Percentiles rank a stretch among this genome's conserved stretches.
phyloP scores from a whole-genome alignment of 2,329 filamentous ascomycete species.

The Fusarium solani-melongenae region DNA sequence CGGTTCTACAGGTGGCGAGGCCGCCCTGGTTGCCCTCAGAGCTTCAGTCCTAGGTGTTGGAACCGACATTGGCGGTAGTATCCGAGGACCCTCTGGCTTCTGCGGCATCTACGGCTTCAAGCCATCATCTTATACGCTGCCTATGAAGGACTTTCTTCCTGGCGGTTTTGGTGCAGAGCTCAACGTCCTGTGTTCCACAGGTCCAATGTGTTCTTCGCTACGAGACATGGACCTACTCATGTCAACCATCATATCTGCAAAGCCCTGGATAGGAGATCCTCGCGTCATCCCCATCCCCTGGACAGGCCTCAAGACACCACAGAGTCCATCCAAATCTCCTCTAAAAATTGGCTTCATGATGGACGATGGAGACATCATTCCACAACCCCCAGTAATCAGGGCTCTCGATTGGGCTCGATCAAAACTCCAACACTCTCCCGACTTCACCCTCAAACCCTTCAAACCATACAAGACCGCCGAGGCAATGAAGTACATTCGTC shows the following conservation, averaged over 20 bases:
- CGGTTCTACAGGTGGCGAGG: conserved; percentile 70
- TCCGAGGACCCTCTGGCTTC: conserved; percentile 44
- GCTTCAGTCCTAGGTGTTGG: conserved; percentile 53
- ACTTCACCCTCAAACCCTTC: conserved; percentile 22
- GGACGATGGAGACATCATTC: conserved; percentile 50
- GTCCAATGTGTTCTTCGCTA: conserved; percentile 48
- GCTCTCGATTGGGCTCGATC: conserved; percentile 49
- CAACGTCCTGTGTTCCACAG: conserved; percentile 48
- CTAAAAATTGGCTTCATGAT: conserved; percentile 57
- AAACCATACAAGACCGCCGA: conserved; percentile 12
- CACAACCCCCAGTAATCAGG: conserved; percentile 51
- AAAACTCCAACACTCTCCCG: not conserved
- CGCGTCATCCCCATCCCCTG: conserved; percentile 47
- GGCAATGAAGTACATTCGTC: conserved; percentile 23
- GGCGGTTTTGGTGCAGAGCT: conserved; percentile 45
- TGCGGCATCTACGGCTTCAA: conserved; percentile 45
- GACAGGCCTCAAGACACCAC: conserved; percentile 21
- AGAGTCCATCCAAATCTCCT: not conserved
- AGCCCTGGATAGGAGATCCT: conserved; percentile 47
- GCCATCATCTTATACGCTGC: conserved; percentile 39
- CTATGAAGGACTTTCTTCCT: conserved; percentile 39
- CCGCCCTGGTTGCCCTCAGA: conserved; percentile 51
- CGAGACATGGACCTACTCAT: conserved; percentile 51
- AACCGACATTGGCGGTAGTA: conserved; percentile 52
- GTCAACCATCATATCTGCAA: conserved; percentile 33